Base-by-base conservation (phyloP, 2,329 filamentous ascomycete genomes). In the Colletotrichum theobromicola region DNA sequence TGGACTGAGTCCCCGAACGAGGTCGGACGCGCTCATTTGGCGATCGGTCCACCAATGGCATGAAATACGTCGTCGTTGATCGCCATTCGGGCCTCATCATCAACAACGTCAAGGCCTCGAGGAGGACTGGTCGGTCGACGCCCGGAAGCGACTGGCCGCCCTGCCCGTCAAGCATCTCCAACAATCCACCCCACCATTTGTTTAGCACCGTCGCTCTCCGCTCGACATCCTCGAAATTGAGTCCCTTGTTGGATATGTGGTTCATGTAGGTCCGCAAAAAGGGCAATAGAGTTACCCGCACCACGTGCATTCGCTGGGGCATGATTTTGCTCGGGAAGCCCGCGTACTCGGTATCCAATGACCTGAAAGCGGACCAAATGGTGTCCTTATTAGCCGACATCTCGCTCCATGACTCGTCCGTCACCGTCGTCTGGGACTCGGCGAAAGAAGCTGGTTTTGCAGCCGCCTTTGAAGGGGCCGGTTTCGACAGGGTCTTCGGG, bases 11-110 rank as follows among this genome's bases (percentile, higher is more conserved):
- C 63, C 84, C 84, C 16, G 87, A 87, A 57, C 85, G 87, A 77
- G 83, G 82, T 42, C 83, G 86, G 24, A 86, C 83, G 24, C 83
- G 83, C 76, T 90, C 89, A 46, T 81, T 82, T 3, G 86, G 85
- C 35, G 85, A 87, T 61, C 91, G 90, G 55, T 92, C 89, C 15
- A 84, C 85, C 32, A 94, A 83, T 0, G 93, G 90, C 72, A 91
- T 90, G 80, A 94, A 93, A 24, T 89, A 90, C 5, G 92, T 92
- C 1, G 93, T 94, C 30, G 92, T 90, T 67, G 93, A 88, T 76
- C 94, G 92, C 96, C 96, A 98, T 84, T 98, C 96, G 0, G 93
- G 92, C 61, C 96, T 91, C 83, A 94, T 93, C 95, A 98, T 98
- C 80, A 98, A 92, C 67, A 93, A 91, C 63, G 93, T 92, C 26